phyloP scores from a whole-genome alignment of 1,284 basidiomycete species.

The Fomitopsis betulina region DNA sequence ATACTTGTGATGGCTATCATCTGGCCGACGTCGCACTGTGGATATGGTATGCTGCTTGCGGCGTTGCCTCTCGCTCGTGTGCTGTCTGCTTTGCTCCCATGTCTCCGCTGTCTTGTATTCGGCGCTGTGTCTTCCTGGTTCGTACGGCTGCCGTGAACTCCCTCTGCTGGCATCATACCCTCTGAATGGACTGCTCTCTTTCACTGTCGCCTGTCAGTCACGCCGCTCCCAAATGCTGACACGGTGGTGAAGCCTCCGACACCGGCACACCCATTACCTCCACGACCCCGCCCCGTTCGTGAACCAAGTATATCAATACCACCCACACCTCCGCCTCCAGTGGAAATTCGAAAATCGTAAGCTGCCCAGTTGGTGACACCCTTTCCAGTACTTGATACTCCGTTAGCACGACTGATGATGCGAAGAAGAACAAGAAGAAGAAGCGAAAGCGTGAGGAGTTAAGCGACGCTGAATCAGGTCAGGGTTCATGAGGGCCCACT shows the following conservation, averaged over 20 bases:
- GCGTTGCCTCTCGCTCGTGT: no score
- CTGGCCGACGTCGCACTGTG: background rate
- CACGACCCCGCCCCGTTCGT: slow-evolving; percentile 36
- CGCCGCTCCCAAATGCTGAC: slow-evolving; percentile 46
- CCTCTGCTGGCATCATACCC: background rate
- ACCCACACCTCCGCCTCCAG: slow-evolving; percentile 29
- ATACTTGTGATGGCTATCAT: background rate
- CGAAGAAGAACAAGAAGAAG: slow-evolving; percentile 74
- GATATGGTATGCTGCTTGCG: background rate
- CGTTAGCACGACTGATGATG: slow-evolving; percentile 37
- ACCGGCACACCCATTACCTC: slow-evolving; percentile 23
- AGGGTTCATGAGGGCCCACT: background rate
- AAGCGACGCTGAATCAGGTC: slow-evolving; percentile 66
- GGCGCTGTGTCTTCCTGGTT: no score
- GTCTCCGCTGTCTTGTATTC: background rate
- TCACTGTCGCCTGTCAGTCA: slow-evolving; percentile 32
- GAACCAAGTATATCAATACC: slow-evolving; percentile 32
- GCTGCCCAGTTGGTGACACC: slow-evolving; percentile 10
- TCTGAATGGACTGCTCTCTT: background rate
- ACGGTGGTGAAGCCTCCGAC: slow-evolving; percentile 33
- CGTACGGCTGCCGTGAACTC: background rate
- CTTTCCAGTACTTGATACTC: slow-evolving; percentile 6
- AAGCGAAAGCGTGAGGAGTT: slow-evolving; percentile 80
- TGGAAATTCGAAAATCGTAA: slow-evolving; percentile 40
- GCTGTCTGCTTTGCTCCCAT: background rate